A percentile compares a stretch with the other conserved stretches of the same genome.
Evolutionary conservation across 1,284 basidiomycete genomes (phyloP).

Genomic region (Megacollybia platyphylla): DNA sequence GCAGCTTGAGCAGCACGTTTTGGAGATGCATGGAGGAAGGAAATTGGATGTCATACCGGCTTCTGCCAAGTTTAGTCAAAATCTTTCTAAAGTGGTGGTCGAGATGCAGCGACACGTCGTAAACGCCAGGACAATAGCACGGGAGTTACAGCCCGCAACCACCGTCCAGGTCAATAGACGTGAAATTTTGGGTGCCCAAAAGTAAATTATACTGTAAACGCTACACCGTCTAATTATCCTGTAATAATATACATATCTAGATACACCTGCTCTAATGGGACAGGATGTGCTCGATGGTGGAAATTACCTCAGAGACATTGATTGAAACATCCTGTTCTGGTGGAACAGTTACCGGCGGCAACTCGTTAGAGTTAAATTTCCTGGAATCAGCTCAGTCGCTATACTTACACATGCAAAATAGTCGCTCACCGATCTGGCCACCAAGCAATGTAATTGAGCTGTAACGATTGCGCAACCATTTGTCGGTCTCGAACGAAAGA

Average conservation of each 20-base stretch:
- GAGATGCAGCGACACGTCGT: slow-evolving; percentile 57
- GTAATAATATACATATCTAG: not conserved
- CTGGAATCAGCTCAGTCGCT: not conserved
- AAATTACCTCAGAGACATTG: not conserved
- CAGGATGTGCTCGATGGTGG: not conserved
- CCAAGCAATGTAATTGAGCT: slow-evolving; percentile 69
- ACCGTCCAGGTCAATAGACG: too few species aligned
- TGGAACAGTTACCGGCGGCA: not conserved
- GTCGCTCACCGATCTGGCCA: slow-evolving; percentile 37
- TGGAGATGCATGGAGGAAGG: slow-evolving; percentile 26
- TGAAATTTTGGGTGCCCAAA: too few species aligned
- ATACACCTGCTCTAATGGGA: not conserved
- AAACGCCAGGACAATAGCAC: slow-evolving; percentile 24
- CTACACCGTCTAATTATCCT: too few species aligned
- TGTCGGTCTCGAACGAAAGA: slow-evolving; percentile 67
- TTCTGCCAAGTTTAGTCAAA: slow-evolving; percentile 75
- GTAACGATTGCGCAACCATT: slow-evolving; percentile 46
- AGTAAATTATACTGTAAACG: too few species aligned
- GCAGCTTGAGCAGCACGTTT: slow-evolving; percentile 42
- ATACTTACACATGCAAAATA: not conserved
- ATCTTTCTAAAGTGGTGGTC: slow-evolving; percentile 53
- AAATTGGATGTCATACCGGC: slow-evolving; percentile 59
- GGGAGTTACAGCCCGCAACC: too few species aligned
- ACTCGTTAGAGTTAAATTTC: not conserved
- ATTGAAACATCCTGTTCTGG: not conserved